Conservation (phyloP, 345 rosid species). For the Citrus mangshanensis region DNA sequence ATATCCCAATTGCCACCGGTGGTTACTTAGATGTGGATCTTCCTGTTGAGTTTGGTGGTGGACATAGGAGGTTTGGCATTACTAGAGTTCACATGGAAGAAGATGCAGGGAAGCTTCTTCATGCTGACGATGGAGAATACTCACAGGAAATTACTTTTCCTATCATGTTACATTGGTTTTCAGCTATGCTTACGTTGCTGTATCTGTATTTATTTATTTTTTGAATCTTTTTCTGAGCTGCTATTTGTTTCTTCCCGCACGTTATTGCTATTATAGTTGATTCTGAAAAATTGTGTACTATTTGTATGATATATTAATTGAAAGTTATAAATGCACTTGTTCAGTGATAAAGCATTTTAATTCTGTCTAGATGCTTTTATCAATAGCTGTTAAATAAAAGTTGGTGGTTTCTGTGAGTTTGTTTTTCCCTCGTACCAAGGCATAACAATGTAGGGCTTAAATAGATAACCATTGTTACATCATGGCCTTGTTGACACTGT, state of each 20-base stretch:
- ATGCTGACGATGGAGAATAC: constrained; percentile 63
- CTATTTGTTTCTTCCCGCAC: neutral
- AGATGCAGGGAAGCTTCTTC: constrained; percentile 93
- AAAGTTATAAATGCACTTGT: neutral
- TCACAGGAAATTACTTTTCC: constrained; percentile 57
- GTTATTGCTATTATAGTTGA: neutral
- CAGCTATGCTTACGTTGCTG: neutral
- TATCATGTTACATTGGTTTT: constrained; percentile 13
- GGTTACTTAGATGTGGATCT: constrained; percentile 85
- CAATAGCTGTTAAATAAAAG: neutral
- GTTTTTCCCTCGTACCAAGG: neutral
- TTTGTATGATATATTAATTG: neutral
- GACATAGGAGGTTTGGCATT: constrained; percentile 81
- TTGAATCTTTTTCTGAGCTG: neutral
- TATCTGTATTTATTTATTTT: neutral
- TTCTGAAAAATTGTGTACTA: neutral
- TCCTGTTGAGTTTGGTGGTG: constrained; percentile 89
- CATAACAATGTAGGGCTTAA: neutral
- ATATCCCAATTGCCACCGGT: constrained; percentile 75
- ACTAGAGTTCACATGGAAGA: constrained; percentile 99
- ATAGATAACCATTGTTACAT: neutral
- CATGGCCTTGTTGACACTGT: constrained; percentile 12
- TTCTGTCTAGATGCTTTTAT: neutral
- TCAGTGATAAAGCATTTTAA: neutral
- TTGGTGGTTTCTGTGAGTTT: neutral